Percentiles rank a stretch among this genome's conserved stretches.
Conservation (phyloP, 441 rosid species). For the Pelargonium fulgidum region DNA sequence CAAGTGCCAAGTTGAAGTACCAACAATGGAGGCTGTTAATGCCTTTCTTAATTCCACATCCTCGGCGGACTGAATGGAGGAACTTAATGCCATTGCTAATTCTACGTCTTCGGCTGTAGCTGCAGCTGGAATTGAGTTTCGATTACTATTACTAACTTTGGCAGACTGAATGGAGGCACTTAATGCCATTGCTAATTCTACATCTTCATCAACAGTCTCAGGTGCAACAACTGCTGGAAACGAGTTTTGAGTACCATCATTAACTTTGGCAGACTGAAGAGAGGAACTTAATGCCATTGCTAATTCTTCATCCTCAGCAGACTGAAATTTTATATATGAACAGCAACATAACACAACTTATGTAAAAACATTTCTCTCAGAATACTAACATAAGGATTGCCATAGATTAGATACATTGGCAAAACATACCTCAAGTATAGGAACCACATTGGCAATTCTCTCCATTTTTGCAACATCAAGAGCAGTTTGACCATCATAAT, state of each 20-base stretch:
- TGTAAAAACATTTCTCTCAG: too few relatives aligned
- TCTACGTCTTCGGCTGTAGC: background rate
- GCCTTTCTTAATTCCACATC: background rate
- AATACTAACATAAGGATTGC: too few relatives aligned
- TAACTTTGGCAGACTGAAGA: background rate
- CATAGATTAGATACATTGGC: background rate
- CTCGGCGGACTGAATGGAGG: background rate
- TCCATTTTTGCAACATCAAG: constrained; percentile 51
- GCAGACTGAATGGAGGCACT: too few relatives aligned
- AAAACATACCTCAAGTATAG: constrained; percentile 42
- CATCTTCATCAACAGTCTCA: too few relatives aligned
- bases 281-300: background rate
- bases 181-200: too few relatives aligned
- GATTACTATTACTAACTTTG: too few relatives aligned
- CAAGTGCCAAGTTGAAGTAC: too few relatives aligned
- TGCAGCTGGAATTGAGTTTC: too few relatives aligned
- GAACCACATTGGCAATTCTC: constrained; percentile 38
- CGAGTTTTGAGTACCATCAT: too few relatives aligned
- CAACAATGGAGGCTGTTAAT: background rate
- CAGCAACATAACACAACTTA: background rate
- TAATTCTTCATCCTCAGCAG: background rate
- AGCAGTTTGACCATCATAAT: constrained; percentile 52
- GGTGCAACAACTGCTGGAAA: too few relatives aligned
- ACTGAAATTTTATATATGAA: background rate
- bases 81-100: background rate